Base-by-base conservation (phyloP, 2,329 filamentous ascomycete species). In the Stenocarpella maydis region DNA sequence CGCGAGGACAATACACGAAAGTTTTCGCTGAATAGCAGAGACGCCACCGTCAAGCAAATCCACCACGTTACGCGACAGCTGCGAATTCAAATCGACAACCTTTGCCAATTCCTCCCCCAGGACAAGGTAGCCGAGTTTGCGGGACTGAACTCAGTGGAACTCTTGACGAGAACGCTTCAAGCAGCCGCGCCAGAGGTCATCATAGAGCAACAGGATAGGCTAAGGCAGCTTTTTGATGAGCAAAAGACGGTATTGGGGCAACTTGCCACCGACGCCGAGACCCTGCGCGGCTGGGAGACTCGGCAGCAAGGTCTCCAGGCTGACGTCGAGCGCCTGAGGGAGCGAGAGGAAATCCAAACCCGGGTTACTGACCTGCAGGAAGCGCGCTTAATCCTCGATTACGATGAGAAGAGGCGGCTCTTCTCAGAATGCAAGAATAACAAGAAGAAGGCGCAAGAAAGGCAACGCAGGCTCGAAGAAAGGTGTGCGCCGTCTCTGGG, bases 41-140 rank as follows among this genome's bases (percentile, higher is more conserved):
- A 87, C 67, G 80, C 84, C 6, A 85, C 85, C 1, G 87, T 90
- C 72, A 91, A 90, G 75, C 84, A 84, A 4, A 86, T 98, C 8
- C 85, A 91, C 74, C 81, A 85, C 12, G 82, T 97, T 60, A 92
- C 91, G 71, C 87, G 84, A 70, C 86, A 85, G 12, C 90, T 97
- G 75, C 91, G 91, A 60, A 98, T 99, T 64, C 96, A 99, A 79
- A 93, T 98, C 73, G 96, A 99, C 82, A 99, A 99, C 74, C 85
- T 99, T 2, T 99, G 96, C 78, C 96, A 99, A 78, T 99, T 99
- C 75, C 83, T 99, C 53, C 96, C 96, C 0, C 96, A 99, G 79
- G 96, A 99, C 78, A 92, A 95, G 74, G 96, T 99, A 1, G 93
- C 94, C 28, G 95, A 98, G 77, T 99, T 99, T 77, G 94, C 96